phyloP scores from a whole-genome alignment of 306 rosid genomes.

The Echinosophora koreensis region DNA sequence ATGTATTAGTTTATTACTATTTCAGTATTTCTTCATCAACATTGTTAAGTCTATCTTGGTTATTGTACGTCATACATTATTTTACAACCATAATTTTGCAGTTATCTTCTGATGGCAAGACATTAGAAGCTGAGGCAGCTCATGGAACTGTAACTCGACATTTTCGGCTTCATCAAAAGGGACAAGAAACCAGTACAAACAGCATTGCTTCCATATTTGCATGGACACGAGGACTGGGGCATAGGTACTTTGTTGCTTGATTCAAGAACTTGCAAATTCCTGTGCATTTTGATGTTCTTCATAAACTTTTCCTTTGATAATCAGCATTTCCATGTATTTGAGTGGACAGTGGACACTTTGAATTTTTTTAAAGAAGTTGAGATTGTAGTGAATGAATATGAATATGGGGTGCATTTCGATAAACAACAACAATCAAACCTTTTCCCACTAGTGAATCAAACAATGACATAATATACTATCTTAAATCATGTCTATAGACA shows the following conservation, averaged over 20 bases:
- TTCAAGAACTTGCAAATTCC: slow-evolving; percentile 25
- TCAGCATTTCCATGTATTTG: background rate
- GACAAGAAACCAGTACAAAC: slow-evolving; percentile 97
- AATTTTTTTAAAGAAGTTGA: background rate
- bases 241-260: slow-evolving; percentile 66
- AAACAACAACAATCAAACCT: no score
- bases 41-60: slow-evolving; percentile 29
- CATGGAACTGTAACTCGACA: slow-evolving; percentile 99
- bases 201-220: slow-evolving; percentile 99
- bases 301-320: slow-evolving; percentile 20
- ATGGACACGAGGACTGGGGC: slow-evolving; percentile 96
- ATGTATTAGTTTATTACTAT: slow-evolving; percentile 40
- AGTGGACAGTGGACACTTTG: background rate
- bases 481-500: no score
- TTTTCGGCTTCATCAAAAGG: slow-evolving; percentile 88
- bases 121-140: slow-evolving; percentile 98
- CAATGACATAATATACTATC: no score
- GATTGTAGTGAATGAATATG: slow-evolving; percentile 14
- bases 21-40: slow-evolving; percentile 7
- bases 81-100: slow-evolving; percentile 53
- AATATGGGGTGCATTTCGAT: background rate
- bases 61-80: slow-evolving; percentile 16
- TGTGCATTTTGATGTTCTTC: slow-evolving; percentile 13
- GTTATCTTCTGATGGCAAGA: slow-evolving; percentile 97
- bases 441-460: no score